A percentile compares a stretch with the other conserved stretches of the same genome.
phyloP scores from a whole-genome alignment of 148 eudicot genomes.

The Persicaria tinctoria region DNA sequence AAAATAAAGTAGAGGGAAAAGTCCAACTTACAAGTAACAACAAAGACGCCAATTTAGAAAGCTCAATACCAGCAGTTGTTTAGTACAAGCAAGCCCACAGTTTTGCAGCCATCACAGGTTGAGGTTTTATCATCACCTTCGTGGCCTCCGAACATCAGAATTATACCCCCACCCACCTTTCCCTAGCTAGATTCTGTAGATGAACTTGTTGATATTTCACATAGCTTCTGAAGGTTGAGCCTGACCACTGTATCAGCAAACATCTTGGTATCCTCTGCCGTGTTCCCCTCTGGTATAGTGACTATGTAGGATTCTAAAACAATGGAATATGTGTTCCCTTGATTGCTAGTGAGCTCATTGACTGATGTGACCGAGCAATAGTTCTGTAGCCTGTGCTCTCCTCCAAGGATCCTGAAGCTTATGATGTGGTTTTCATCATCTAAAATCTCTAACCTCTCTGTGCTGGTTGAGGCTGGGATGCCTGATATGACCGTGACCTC shows the following conservation, averaged over 20 bases:
- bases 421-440: constrained; percentile 49
- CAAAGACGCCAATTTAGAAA: background rate
- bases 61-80: background rate
- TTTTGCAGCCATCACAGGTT: background rate
- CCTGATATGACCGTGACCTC: constrained; percentile 57
- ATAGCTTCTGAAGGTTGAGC: constrained; percentile 37
- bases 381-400: constrained; percentile 62
- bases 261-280: constrained; percentile 42
- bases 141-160: background rate
- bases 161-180: background rate
- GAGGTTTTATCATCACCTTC: background rate
- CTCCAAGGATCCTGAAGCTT: constrained; percentile 50
- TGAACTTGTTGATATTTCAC: constrained; percentile 24
- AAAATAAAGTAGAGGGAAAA: background rate
- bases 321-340: constrained; percentile 25
- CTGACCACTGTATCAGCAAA: constrained; percentile 41
- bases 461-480: constrained; percentile 62
- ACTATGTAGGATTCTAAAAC: constrained; percentile 37
- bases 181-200: background rate
- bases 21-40: constrained; percentile 5
- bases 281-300: constrained; percentile 37
- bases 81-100: background rate
- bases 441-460: constrained; percentile 57
- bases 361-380: constrained; percentile 60
- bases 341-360: constrained; percentile 26